These are phyloP conservation scores for Poronia punctata DNA, from an alignment of 495 filamentous ascomycete genomes.

Conservation along the genomic window DNA sequence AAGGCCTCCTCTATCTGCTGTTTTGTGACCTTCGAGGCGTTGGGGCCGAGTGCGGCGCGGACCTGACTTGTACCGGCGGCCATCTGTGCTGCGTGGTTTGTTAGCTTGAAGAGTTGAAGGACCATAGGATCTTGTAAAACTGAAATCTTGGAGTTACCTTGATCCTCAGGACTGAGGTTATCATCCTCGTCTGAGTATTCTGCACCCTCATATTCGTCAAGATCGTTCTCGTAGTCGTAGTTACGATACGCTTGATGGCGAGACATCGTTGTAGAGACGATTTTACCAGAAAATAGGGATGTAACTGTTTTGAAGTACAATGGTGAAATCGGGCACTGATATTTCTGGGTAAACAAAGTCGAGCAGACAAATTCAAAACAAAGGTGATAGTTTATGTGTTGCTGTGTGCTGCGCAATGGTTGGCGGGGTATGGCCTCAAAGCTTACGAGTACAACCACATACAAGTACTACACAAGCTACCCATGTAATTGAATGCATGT, in stretches of 20 bases:
- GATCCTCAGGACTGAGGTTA: constrained; percentile 55
- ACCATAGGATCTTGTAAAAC: no score
- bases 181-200: constrained; percentile 37
- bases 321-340: no score
- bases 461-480: no score
- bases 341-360: no score
- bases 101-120: neutral
- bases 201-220: constrained; percentile 54
- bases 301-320: neutral
- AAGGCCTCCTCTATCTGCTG: constrained; percentile 79
- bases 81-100: constrained; percentile 37
- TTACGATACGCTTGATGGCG: constrained; percentile 55
- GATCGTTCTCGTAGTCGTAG: constrained; percentile 52
- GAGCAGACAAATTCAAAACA: no score
- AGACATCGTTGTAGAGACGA: constrained; percentile 54
- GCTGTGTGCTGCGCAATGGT: no score
- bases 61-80: constrained; percentile 48
- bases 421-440: no score
- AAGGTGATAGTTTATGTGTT: no score
- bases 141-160: constrained; percentile 31
- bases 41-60: constrained; percentile 44
- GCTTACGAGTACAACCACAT: no score
- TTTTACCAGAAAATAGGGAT: neutral
- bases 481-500: no score
- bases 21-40: constrained; percentile 49